Base-by-base conservation (phyloP, 2,329 filamentous ascomycete genomes). In the Hortaea werneckii region DNA sequence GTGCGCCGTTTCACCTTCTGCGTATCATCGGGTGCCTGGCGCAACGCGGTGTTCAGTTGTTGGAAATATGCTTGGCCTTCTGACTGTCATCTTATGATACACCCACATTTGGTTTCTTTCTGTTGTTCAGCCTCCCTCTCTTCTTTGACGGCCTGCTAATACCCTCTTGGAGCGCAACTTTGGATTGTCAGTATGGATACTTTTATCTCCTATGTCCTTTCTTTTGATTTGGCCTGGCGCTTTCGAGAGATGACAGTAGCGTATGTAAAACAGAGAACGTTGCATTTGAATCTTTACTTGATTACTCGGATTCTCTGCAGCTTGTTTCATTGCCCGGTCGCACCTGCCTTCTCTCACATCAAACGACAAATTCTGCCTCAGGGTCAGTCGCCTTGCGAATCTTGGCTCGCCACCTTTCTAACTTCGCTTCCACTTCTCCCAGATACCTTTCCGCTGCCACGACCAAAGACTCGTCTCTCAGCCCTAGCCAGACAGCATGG, bases 401-500 rank as follows among this genome's bases (percentile, higher is more conserved):
- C 20, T 20, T 20, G 20, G 20, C 20, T 20, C 20, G 20, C 20
- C 20, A 20, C 4, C 20, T 20, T 20, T 20, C 20, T 20, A 20
- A 20, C 20, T 20, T 20, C 20, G 20, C 20, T 20, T 20, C 20
- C 20, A 20, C 20, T 20, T 20, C 20, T 20, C 20, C 2, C 20
- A 20, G 20, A 20, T 20, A 20, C 2, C 20, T 20, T 20, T 20
- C 20, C 20, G 20, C 20, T 20, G 20, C 20, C 2, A 20, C 20
- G 20, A 20, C 20, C 20, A 20, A 20, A 20, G 20, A 20, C 20
- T 20, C 4, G 4, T 20, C 20, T 20, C 20, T 20, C 20, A 20
- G 20, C 20, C 20, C 20, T 2, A 20, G 20, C 20, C 20, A 20
- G 4, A 2, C 45, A 42, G 27, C 34, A 92, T 94, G 85, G 86